phyloP scores from a whole-genome alignment of 768 basidiomycete species.

The Amanita pallidorosea region DNA sequence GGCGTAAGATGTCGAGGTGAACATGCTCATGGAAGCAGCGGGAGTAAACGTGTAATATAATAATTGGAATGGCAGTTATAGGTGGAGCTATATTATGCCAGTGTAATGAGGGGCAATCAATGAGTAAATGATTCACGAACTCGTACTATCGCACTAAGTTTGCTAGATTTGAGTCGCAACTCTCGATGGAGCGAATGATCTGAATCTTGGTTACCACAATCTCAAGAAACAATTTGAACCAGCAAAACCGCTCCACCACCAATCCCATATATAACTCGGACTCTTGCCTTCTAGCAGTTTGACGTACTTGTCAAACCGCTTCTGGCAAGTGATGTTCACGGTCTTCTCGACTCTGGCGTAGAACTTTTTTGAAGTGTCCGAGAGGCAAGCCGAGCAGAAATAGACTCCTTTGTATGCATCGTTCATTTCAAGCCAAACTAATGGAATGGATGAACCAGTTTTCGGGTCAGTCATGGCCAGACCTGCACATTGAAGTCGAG shows the following conservation, averaged over 20 bases:
- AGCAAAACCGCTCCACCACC: neutral
- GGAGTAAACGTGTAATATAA: slow-evolving; percentile 18
- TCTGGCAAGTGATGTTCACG: neutral
- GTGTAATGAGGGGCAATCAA: neutral
- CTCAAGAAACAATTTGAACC: neutral
- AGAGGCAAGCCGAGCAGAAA: neutral
- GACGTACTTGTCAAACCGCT: neutral
- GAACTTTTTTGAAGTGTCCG: neutral
- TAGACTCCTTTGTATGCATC: neutral
- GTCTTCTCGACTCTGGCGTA: neutral
- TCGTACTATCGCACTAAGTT: too few species aligned
- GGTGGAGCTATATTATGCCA: neutral
- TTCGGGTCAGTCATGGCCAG: neutral
- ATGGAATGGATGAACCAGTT: neutral
- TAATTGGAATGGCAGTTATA: neutral
- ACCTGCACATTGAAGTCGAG: neutral
- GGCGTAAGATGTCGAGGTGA: slow-evolving; percentile 33
- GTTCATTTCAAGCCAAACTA: neutral
- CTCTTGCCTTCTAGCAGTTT: neutral
- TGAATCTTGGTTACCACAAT: neutral
- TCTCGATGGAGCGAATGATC: neutral
- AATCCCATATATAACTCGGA: neutral
- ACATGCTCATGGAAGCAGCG: slow-evolving; percentile 34
- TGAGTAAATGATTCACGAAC: neutral
- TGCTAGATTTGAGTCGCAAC: neutral